A percentile compares a stretch with the other conserved stretches of the same genome.
These are phyloP conservation scores for Pythium pyrilobum DNA, from an alignment of 352 stramenopile genomes.

Conservation along the genomic window DNA sequence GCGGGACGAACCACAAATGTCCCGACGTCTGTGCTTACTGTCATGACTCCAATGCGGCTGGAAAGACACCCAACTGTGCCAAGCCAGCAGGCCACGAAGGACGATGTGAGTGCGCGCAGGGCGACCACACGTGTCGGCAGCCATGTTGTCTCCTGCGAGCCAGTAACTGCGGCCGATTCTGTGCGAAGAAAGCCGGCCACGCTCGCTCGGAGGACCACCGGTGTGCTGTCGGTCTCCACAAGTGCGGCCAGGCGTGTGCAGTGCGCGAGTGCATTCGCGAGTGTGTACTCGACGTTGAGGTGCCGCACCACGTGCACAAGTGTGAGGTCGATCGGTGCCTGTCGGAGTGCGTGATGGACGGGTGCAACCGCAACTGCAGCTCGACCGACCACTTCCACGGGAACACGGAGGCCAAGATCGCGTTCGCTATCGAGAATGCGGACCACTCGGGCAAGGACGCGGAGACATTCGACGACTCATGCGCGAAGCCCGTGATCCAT, in stretches of 20 bases:
- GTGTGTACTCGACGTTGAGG: slow-evolving; percentile 51
- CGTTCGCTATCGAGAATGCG: slow-evolving; percentile 42
- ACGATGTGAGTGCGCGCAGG: slow-evolving; percentile 49
- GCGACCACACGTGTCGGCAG: slow-evolving; percentile 58
- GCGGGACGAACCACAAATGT: slow-evolving; percentile 44
- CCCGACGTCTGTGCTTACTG: slow-evolving; percentile 48
- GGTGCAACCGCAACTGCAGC: slow-evolving; percentile 44
- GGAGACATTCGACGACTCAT: slow-evolving; percentile 34
- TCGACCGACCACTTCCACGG: slow-evolving; percentile 66
- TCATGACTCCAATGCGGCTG: slow-evolving; percentile 12
- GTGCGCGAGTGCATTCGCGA: slow-evolving; percentile 31
- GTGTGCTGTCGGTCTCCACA: slow-evolving; percentile 51
- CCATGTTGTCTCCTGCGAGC: slow-evolving; percentile 37
- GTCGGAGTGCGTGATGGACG: slow-evolving; percentile 52
- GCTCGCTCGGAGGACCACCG: slow-evolving; percentile 26
- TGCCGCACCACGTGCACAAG: slow-evolving; percentile 49
- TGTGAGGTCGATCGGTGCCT: slow-evolving; percentile 58
- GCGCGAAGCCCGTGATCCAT: slow-evolving; percentile 40
- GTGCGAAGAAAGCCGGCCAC: slow-evolving; percentile 41
- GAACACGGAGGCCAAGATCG: slow-evolving; percentile 33
- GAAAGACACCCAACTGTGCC: slow-evolving; percentile 32
- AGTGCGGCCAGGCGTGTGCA: slow-evolving; percentile 47
- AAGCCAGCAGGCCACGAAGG: slow-evolving; percentile 63
- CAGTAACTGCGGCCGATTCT: slow-evolving; percentile 47
- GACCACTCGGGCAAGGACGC: slow-evolving; percentile 23